Conservation (phyloP, 352 stramenopile genomes). For the Phytophthora idaei region DNA sequence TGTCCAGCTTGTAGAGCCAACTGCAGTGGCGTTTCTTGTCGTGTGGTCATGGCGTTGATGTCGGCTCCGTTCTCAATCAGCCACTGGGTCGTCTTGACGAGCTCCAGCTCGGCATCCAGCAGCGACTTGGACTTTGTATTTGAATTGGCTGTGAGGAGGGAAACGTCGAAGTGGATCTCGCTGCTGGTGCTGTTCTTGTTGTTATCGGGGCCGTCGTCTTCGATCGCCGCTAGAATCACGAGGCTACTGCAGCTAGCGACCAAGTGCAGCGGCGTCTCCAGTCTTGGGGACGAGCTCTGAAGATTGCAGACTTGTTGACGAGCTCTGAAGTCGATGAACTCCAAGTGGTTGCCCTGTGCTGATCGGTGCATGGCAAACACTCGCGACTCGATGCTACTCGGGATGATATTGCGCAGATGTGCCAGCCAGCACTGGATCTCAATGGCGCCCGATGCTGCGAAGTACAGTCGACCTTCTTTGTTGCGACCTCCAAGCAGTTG, state of each 20-base stretch:
- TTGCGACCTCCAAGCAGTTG: slow-evolving; percentile 83
- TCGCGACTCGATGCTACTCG: slow-evolving; percentile 73
- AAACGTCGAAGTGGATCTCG: slow-evolving; percentile 27
- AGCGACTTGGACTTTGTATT: slow-evolving; percentile 38
- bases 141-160: slow-evolving; percentile 13
- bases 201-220: slow-evolving; percentile 26
- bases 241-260: slow-evolving; percentile 47
- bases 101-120: slow-evolving; percentile 53
- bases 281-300: slow-evolving; percentile 21
- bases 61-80: slow-evolving; percentile 77
- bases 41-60: slow-evolving; percentile 55
- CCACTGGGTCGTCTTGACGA: slow-evolving; percentile 73
- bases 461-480: slow-evolving; percentile 89
- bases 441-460: slow-evolving; percentile 81
- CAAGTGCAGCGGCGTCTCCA: slow-evolving; percentile 76
- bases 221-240: slow-evolving; percentile 28
- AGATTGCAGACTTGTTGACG: slow-evolving; percentile 58
- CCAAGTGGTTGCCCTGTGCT: slow-evolving; percentile 53
- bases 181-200: slow-evolving; percentile 27
- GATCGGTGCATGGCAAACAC: slow-evolving; percentile 83
- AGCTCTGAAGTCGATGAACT: slow-evolving; percentile 68
- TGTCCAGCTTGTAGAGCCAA: slow-evolving; percentile 57
- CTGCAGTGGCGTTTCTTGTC: slow-evolving; percentile 62
- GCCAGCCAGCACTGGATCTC: slow-evolving; percentile 92
- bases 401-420: slow-evolving; percentile 76